Conservation (phyloP, 306 rosid genomes). For the Cucumis sativus region Cucumber_9930_V3 NC_026655.2:26125001-26125500, state of each 20-base stretch:
- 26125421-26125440: constrained; percentile 70
- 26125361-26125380: constrained; percentile 80
- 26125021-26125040: background rate
- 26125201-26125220: constrained; percentile 52
- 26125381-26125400: constrained; percentile 74
- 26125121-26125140: constrained; percentile 75
- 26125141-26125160: constrained; percentile 88
- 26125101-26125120: background rate
- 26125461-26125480: background rate
- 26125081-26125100: background rate
- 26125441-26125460: constrained; percentile 77
- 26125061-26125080: background rate
- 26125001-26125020: constrained; percentile 33
- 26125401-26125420: constrained; percentile 74
- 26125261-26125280: constrained; percentile 87
- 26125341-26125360: constrained; percentile 86
- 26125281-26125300: constrained; percentile 63
- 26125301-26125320: constrained; percentile 90
- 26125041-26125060: background rate
- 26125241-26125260: constrained; percentile 99
- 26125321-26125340: constrained; percentile 95
- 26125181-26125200: constrained; percentile 85
- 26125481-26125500: background rate
- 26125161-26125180: constrained; percentile 75
- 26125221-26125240: constrained; percentile 72